Percentiles rank a stretch among this genome's conserved stretches.
Conservation (phyloP, 352 stramenopile species). For the Pythium brachiatum region DNA sequence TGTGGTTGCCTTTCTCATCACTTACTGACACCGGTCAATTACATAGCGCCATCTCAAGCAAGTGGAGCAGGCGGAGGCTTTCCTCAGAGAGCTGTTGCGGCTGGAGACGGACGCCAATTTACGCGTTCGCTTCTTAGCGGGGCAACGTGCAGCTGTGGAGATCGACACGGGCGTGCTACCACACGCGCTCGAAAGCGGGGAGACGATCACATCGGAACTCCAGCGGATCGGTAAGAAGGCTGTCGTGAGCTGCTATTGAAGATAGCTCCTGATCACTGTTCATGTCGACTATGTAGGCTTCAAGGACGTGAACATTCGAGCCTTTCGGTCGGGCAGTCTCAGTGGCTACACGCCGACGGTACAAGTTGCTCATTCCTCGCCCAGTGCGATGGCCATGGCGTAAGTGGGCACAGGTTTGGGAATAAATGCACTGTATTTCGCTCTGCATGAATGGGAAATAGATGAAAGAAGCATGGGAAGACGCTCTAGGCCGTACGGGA, state of each 20-base stretch:
- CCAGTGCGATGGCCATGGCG: not conserved
- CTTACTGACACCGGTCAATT: not conserved
- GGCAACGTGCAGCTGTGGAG: conserved; percentile 71
- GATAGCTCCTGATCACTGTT: no score
- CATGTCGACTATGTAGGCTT: no score
- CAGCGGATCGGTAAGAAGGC: conserved; percentile 9
- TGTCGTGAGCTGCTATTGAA: not conserved
- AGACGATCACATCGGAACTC: conserved; percentile 3
- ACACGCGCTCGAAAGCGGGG: not conserved
- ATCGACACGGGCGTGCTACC: conserved; percentile 1
- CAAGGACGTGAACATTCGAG: conserved; percentile 41
- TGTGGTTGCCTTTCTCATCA: not conserved
- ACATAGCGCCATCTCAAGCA: conserved; percentile 62
- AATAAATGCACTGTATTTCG: conserved; percentile 1
- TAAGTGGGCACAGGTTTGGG: not conserved
- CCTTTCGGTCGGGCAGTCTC: conserved; percentile 58
- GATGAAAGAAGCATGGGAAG: not conserved
- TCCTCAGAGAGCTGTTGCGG: conserved; percentile 46
- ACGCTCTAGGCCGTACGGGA: conserved; percentile 15
- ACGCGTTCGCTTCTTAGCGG: conserved; percentile 71
- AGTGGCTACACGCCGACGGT: conserved; percentile 52
- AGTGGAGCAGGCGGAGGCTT: conserved; percentile 66
- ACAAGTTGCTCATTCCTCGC: conserved; percentile 13
- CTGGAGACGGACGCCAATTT: conserved; percentile 55
- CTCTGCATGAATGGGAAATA: not conserved